Conservation (phyloP, 2,329 filamentous ascomycete genomes). For the Aspergillus pseudoterreus region DNA sequence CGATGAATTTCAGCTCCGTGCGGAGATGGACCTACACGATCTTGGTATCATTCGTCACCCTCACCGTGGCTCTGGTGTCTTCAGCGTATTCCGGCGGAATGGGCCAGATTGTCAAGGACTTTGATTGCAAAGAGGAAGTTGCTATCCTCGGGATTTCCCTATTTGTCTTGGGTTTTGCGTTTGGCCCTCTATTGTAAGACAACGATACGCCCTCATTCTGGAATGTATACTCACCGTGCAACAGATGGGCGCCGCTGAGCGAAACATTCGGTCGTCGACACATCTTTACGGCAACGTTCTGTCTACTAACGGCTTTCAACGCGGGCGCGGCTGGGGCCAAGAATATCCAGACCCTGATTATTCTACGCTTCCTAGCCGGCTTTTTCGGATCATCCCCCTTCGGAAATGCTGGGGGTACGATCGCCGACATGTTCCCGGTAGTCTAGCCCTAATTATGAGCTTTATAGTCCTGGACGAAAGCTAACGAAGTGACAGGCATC, state of each 20-base stretch:
- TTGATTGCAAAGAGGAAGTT: slow-evolving; percentile 30
- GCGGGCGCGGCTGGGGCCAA: slow-evolving; percentile 55
- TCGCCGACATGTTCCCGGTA: slow-evolving; percentile 56
- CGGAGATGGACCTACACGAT: slow-evolving; percentile 39
- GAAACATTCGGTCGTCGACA: slow-evolving; percentile 32
- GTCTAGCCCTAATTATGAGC: too few species aligned
- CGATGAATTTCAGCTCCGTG: slow-evolving; percentile 30
- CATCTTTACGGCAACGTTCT: slow-evolving; percentile 26
- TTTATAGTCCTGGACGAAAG: background rate
- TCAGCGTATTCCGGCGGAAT: slow-evolving; percentile 39
- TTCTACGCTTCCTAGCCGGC: slow-evolving; percentile 63
- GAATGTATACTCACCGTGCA: too few species aligned
- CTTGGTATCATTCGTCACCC: slow-evolving; percentile 33
- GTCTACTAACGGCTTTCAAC: slow-evolving; percentile 56
- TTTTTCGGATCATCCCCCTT: slow-evolving; percentile 58
- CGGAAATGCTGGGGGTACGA: slow-evolving; percentile 58
- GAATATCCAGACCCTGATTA: slow-evolving; percentile 57
- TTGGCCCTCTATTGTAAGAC: slow-evolving; percentile 38
- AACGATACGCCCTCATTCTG: too few species aligned
- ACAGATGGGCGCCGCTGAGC: slow-evolving; percentile 30
- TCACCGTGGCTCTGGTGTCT: slow-evolving; percentile 38
- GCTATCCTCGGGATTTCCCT: slow-evolving; percentile 39
- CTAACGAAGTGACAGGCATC: background rate
- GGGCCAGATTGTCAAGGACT: slow-evolving; percentile 27
- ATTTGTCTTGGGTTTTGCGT: slow-evolving; percentile 43